Evolutionary conservation across 495 filamentous ascomycete species (phyloP), one percentile per base, ranked within the genome.

Genomic region (Hypoxylon perforatum): DNA sequence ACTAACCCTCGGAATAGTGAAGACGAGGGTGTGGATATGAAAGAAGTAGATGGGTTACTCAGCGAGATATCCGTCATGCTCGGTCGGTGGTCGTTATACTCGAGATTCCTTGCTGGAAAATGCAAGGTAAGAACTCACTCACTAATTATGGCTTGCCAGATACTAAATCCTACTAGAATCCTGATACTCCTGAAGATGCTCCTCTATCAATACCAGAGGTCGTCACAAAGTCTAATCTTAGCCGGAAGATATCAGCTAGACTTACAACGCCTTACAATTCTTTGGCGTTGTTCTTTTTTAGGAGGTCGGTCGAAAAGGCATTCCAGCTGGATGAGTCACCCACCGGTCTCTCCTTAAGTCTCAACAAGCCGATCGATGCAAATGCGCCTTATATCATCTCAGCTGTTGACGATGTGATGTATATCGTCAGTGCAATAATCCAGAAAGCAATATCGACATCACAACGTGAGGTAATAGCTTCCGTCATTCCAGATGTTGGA

Each of bases 251-350:
- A 33, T 81, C 85, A 14, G 85, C 87, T 22, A 87, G 87, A 50
- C 84, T 98, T 0, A 80, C 88, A 25, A 78, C 80, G 10, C 92
- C 95, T 0, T 97, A 97, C 81, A 94, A 94, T 67, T 77, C 81
- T 39, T 90, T 99, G 85, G 92, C 92, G 5, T 93, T 89, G 19
- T 99, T 99, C 82, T 97, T 97, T 86, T 91, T 97, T 80, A 91
- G 95, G 7, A 88, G 95, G 46, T 96, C 92, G 14, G 92, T 99
- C 11, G 95, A 99, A 69, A 97, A 95, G 74, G 93, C 95, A 3
- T 99, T 99, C 77, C 95, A 98, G 76, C 82, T 99, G n/a, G 96
- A 99, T 74, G 96, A 99, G 77, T 85, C 87, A n/a, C 94, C 95
- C 0, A 80, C 83, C 0, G 92, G 91, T 41, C 81, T 97, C 25